Evolutionary conservation across 2,329 filamentous ascomycete genomes (phyloP).

Genomic region (Penicillium sp.): DNA sequence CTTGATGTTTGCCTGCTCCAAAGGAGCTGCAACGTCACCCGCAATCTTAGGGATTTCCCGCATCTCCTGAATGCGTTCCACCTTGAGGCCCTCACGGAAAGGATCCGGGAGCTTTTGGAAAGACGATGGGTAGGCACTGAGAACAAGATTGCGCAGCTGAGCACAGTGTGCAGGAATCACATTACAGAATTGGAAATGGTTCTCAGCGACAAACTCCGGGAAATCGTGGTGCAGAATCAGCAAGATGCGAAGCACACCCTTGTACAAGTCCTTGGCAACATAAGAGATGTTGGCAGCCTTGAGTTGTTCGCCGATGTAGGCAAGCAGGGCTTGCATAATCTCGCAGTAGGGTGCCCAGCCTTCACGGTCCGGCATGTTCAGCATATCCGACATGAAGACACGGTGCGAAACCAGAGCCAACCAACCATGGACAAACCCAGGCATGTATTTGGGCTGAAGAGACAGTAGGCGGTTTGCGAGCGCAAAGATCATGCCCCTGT

Average conservation of each 20-base stretch:
- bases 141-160: conserved; percentile 83
- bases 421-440: conserved; percentile 85
- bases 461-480: conserved; percentile 71
- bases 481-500: conserved; percentile 69
- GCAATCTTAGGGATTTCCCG: conserved; percentile 65
- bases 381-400: conserved; percentile 75
- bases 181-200: conserved; percentile 78
- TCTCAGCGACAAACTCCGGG: conserved; percentile 86
- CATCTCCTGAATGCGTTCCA: conserved; percentile 74
- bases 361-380: conserved; percentile 64
- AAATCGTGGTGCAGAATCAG: conserved; percentile 90
- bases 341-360: conserved; percentile 78
- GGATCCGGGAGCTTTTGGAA: conserved; percentile 72
- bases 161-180: conserved; percentile 79
- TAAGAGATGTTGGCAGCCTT: conserved; percentile 69
- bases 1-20: conserved; percentile 54
- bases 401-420: conserved; percentile 79
- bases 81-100: conserved; percentile 70
- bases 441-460: conserved; percentile 74
- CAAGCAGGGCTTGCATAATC: conserved; percentile 70
- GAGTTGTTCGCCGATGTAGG: conserved; percentile 75
- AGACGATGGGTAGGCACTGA: conserved; percentile 73
- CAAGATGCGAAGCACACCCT: conserved; percentile 77
- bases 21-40: conserved; percentile 58
- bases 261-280: conserved; percentile 79